These are phyloP conservation scores for Nitzschia sp. DNA, from an alignment of 108 stramenopile species.

Conservation along the genomic window DNA sequence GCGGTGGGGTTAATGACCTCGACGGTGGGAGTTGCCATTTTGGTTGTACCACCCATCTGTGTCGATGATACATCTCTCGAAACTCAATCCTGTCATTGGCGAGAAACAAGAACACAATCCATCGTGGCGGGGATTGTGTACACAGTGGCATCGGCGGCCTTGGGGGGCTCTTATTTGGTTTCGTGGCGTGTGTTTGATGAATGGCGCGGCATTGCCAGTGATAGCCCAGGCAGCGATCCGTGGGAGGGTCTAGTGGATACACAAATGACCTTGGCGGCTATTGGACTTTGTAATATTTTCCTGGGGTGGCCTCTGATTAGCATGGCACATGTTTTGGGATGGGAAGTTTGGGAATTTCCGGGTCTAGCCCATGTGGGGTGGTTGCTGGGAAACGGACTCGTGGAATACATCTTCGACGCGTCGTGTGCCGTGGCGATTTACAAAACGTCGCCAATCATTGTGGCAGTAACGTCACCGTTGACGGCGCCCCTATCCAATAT, in stretches of 20 bases:
- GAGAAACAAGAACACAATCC: background rate
- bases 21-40: slow-evolving; percentile 17
- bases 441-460: slow-evolving; percentile 26
- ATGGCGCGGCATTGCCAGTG: background rate
- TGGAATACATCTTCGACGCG: slow-evolving; percentile 39
- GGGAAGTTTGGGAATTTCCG: slow-evolving; percentile 19
- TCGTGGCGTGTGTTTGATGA: slow-evolving; percentile 22
- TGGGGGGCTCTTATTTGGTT: slow-evolving; percentile 31
- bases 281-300: slow-evolving; percentile 33
- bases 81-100: background rate
- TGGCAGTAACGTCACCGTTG: slow-evolving; percentile 28
- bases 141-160: slow-evolving; percentile 22
- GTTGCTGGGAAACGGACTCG: slow-evolving; percentile 24
- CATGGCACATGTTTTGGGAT: slow-evolving; percentile 17
- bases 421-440: slow-evolving; percentile 38
- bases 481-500: slow-evolving; percentile 23
- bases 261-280: slow-evolving; percentile 27
- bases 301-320: slow-evolving; percentile 26
- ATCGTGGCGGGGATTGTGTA: slow-evolving; percentile 10
- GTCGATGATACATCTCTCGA: background rate
- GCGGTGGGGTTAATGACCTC: slow-evolving; percentile 20
- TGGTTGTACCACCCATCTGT: slow-evolving; percentile 31
- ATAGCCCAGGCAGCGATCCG: background rate
- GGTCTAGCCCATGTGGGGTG: background rate
- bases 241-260: slow-evolving; percentile 27